Conservation (phyloP, 768 basidiomycete genomes). For the Lentinula boryana region DNA sequence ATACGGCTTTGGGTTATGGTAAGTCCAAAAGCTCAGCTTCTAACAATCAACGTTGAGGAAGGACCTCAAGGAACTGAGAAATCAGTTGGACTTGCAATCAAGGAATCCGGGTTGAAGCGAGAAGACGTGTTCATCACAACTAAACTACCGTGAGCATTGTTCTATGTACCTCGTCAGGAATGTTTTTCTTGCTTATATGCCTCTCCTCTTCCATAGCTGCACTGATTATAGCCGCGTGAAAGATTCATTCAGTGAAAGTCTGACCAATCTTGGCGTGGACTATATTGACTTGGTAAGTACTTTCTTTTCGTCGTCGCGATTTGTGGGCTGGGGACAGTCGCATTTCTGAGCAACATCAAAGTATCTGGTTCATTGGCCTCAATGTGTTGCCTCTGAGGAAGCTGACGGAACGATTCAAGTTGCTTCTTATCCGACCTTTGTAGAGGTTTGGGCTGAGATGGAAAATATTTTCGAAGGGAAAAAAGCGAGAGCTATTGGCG, state of each 20-base stretch:
- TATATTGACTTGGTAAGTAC: constrained; percentile 41
- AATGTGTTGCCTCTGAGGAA: constrained; percentile 25
- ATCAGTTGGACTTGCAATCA: constrained; percentile 37
- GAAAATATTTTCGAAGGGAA: constrained; percentile 43
- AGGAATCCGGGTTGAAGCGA: constrained; percentile 41
- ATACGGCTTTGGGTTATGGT: constrained; percentile 32
- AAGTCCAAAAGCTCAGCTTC: not conserved
- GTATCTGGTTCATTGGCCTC: constrained; percentile 51
- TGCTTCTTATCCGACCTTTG: constrained; percentile 27
- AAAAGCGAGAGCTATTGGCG: constrained; percentile 45
- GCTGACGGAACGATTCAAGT: constrained; percentile 28
- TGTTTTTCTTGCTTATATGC: not conserved
- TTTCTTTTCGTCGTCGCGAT: not conserved
- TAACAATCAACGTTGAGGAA: not conserved
- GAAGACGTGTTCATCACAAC: constrained; percentile 45
- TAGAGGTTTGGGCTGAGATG: constrained; percentile 43
- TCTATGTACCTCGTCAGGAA: too few relatives aligned
- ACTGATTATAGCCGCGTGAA: constrained; percentile 31
- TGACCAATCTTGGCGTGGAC: constrained; percentile 31
- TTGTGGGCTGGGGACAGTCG: not conserved
- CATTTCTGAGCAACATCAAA: constrained; percentile 11
- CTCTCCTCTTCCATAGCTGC: constrained; percentile 17
- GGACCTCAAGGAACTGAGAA: constrained; percentile 27
- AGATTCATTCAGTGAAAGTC: constrained; percentile 34
- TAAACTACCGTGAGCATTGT: constrained; percentile 32